A percentile compares a stretch with the other conserved stretches of the same genome.
These are phyloP conservation scores for Galeopsis tetrahit DNA, from an alignment of 257 asterid genomes.

Conservation along the genomic window DNA sequence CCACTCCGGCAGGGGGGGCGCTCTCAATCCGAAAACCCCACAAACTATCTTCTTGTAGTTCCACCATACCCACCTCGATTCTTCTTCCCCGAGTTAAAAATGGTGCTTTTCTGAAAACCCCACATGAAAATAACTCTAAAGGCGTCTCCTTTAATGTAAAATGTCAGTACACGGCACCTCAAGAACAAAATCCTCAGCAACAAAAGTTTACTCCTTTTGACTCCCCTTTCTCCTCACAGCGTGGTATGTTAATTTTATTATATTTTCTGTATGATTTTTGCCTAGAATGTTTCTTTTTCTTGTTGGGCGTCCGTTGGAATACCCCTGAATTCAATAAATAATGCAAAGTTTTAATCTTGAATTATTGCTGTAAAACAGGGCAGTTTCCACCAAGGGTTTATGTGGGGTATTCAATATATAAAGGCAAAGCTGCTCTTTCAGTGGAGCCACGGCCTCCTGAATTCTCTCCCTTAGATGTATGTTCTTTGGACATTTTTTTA, in stretches of 20 bases:
- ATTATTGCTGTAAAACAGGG: constrained; percentile 43
- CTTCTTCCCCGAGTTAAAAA: constrained; percentile 33
- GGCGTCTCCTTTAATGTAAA: constrained; percentile 40
- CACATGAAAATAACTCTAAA: constrained; percentile 31
- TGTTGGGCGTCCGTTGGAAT: background rate
- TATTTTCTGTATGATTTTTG: constrained; percentile 13
- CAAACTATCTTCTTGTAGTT: constrained; percentile 37
- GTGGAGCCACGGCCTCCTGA: constrained; percentile 91
- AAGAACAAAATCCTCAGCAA: constrained; percentile 54
- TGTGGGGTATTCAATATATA: constrained; percentile 84
- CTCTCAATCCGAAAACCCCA: constrained; percentile 51
- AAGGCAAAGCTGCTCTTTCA: constrained; percentile 94
- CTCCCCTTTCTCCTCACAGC: constrained; percentile 45
- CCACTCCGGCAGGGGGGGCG: constrained; percentile 40
- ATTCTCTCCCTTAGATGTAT: constrained; percentile 77
- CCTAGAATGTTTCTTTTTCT: background rate
- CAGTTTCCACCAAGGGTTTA: constrained; percentile 67
- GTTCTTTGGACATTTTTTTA: constrained; percentile 28
- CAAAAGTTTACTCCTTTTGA: constrained; percentile 50
- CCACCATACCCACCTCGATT: constrained; percentile 34
- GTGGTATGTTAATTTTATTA: constrained; percentile 45
- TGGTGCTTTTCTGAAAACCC: constrained; percentile 25
- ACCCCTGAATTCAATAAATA: too few species aligned
- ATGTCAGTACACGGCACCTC: constrained; percentile 62
- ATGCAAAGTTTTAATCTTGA: background rate